Base-by-base conservation (phyloP, 768 basidiomycete species). In the Gloeostereum incarnatum region DNA sequence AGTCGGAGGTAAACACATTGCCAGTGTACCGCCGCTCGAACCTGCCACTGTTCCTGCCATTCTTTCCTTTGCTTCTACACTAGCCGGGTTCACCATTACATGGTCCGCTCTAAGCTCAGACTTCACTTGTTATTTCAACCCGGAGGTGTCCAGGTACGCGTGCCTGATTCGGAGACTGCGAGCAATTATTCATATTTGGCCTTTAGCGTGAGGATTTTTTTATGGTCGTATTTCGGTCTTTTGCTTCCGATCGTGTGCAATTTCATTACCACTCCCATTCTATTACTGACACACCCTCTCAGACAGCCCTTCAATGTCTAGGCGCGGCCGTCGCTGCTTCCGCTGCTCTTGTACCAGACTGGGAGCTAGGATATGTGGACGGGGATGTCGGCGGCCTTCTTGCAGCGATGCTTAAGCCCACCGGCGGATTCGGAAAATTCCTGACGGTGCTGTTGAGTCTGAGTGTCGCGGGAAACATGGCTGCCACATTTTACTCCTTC, bases 401-500 rank as follows among this genome's bases (percentile, higher is more conserved):
- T 5, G 66, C 69, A 35, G 81, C 81, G 2, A 77, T 87, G 66
- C 67, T 89, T 2, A 64, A 63, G n/a, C 86, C 86, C 1, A 65
- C 68, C 0, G 75, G 76, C 27, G 71, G 71, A 22, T 88, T 87
- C 53, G 80, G 85, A 5, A 82, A 84, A 51, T 82, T 89, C 62
- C 62, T 90, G 30, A 81, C 78, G 0, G 81, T 91, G 24, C 59
- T 94, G 31, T 67, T 93, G 44, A 83, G 83, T 40, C 62, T 96
- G 16, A 85, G 81, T 34, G 84, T 90, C 29, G 76, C 78, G 2
- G 84, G 75, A 2, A 92, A 91, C 59, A 81, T 87, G 31, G 83
- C 86, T 1, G 75, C 80, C 2, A 82, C 85, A 5, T 78, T 90
- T 44, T 96, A 96, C 56, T 86, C 81, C 31, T 72, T 82, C 41